Evolutionary conservation across 768 basidiomycete species (phyloP).

Genomic region (Tylopilus plumbeoviolaceoides): DNA sequence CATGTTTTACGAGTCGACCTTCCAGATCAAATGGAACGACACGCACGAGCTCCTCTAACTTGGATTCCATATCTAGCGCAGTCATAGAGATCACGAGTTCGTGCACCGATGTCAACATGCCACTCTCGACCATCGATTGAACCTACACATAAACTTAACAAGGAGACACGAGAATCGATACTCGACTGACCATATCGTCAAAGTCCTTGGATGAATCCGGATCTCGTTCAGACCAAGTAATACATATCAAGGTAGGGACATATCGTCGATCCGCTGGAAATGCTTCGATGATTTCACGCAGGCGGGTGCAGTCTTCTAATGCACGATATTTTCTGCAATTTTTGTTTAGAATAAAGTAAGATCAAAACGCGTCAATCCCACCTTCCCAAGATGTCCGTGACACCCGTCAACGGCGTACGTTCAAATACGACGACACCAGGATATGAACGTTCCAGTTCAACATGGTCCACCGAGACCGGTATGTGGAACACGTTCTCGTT

Average conservation of each 20-base stretch:
- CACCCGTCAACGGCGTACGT: conserved; percentile 60
- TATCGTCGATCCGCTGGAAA: conserved; percentile 57
- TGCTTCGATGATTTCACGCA: conserved; percentile 57
- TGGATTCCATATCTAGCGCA: conserved; percentile 55
- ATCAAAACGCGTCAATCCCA: conserved; percentile 25
- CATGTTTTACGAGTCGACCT: conserved; percentile 49
- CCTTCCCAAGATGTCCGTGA: conserved; percentile 66
- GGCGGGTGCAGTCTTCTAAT: conserved; percentile 67
- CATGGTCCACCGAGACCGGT: conserved; percentile 29
- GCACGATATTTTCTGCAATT: conserved; percentile 58
- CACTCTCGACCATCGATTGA: conserved; percentile 43
- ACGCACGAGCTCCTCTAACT: conserved; percentile 42
- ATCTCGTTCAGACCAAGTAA: conserved; percentile 55
- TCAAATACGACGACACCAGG: conserved; percentile 78
- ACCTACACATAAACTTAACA: conserved; percentile 36
- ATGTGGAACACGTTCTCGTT: conserved; percentile 60
- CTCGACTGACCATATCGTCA: conserved; percentile 51
- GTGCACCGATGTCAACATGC: conserved; percentile 37
- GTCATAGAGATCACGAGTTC: conserved; percentile 49
- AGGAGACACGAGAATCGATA: neutral
- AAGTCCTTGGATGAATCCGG: conserved; percentile 47
- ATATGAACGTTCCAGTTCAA: conserved; percentile 27
- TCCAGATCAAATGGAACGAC: conserved; percentile 48
- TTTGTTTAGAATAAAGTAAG: conserved; percentile 1
- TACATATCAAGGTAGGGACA: conserved; percentile 54